Conservation (phyloP, 2,329 filamentous ascomycete species). For the Lasiodiplodia sp. region DNA sequence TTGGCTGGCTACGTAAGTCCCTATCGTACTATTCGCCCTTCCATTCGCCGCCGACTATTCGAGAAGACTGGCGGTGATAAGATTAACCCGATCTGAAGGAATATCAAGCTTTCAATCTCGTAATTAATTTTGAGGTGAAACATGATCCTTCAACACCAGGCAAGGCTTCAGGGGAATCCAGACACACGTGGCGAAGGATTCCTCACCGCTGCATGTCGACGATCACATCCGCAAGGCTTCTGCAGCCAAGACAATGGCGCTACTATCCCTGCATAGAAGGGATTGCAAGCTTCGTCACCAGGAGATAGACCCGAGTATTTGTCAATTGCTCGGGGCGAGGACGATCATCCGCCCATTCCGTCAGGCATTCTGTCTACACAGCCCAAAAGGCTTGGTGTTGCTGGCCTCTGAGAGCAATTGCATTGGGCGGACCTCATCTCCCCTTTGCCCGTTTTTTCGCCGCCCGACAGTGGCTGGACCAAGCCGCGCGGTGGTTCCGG, state of each 20-base stretch:
- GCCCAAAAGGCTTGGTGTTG: background rate
- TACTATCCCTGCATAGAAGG: background rate
- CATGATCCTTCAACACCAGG: background rate
- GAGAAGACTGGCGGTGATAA: background rate
- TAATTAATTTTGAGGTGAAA: background rate
- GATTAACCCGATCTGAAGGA: background rate
- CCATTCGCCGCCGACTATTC: background rate
- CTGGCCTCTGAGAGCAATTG: background rate
- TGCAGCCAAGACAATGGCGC: conserved; percentile 10
- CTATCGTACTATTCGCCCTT: background rate
- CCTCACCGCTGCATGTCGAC: conserved; percentile 1
- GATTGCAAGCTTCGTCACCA: background rate
- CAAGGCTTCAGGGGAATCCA: conserved; percentile 3
- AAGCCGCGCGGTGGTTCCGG: background rate
- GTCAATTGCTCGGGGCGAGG: conserved; percentile 14
- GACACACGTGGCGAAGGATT: background rate
- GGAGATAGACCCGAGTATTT: background rate
- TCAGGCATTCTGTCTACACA: background rate
- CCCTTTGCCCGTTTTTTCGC: background rate
- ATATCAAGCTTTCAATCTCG: background rate
- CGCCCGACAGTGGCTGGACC: background rate
- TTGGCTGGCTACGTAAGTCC: background rate
- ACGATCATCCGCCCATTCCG: conserved; percentile 7
- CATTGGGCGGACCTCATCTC: background rate
- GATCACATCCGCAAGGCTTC: background rate